Percentiles rank a stretch among this genome's conserved stretches.
phyloP scores from a whole-genome alignment of 352 stramenopile species.

The Pythium sukuiense region DNA sequence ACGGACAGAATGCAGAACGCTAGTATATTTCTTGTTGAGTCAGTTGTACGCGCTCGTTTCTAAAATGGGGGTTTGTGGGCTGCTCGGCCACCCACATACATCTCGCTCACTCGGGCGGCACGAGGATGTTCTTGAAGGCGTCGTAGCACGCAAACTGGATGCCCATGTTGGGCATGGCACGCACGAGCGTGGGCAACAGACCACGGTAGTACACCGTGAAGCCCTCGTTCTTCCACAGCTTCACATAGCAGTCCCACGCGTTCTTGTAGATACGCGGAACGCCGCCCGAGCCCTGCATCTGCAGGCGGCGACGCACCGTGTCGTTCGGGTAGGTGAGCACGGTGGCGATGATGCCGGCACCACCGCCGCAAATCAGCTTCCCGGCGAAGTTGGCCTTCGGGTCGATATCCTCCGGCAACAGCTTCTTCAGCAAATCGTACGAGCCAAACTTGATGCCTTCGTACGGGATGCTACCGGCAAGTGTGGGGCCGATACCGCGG shows the following conservation, averaged over 20 bases:
- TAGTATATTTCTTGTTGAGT: constrained; percentile 21
- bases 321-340: constrained; percentile 90
- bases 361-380: constrained; percentile 77
- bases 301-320: constrained; percentile 79
- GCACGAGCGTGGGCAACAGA: constrained; percentile 75
- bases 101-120: constrained; percentile 13
- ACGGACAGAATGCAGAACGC: not conserved
- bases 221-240: constrained; percentile 63
- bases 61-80: constrained; percentile 3
- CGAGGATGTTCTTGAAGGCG: constrained; percentile 47
- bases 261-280: constrained; percentile 59
- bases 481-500: constrained; percentile 66
- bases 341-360: constrained; percentile 80
- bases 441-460: constrained; percentile 84
- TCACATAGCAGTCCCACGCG: constrained; percentile 76
- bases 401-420: constrained; percentile 62
- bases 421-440: constrained; percentile 62
- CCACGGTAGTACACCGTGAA: constrained; percentile 74
- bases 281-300: constrained; percentile 84
- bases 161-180: constrained; percentile 84
- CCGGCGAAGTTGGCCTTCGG: constrained; percentile 53
- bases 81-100: not conserved
- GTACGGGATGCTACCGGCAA: constrained; percentile 73
- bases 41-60: constrained; percentile 11
- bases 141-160: constrained; percentile 90